A percentile compares a stretch with the other conserved stretches of the same genome.
Conservation (phyloP, 257 asterid species). For the Solanum pinnatisectum region DNA sequence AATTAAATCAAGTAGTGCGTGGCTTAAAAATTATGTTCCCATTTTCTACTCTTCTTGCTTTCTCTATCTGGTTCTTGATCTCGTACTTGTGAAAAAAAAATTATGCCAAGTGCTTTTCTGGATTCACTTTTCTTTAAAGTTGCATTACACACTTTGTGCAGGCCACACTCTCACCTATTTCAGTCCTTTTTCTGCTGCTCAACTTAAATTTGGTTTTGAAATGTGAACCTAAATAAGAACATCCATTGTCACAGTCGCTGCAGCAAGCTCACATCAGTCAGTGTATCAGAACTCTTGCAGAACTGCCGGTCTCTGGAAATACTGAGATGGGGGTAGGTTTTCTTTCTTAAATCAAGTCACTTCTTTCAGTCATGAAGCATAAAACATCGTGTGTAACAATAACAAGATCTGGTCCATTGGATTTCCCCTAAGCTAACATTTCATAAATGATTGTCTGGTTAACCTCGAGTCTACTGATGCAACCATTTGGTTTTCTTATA, state of each 20-base stretch:
- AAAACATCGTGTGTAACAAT: background rate
- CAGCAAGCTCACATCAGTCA: conserved; percentile 54
- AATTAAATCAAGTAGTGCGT: background rate
- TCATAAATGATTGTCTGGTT: background rate
- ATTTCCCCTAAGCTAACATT: background rate
- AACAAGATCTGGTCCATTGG: background rate
- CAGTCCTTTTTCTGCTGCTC: background rate
- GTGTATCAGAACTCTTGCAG: conserved; percentile 67
- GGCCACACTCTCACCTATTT: background rate
- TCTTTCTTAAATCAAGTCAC: conserved; percentile 1
- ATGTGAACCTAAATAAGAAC: background rate
- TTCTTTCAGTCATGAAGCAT: background rate
- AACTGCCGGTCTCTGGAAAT: conserved; percentile 58
- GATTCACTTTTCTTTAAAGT: background rate
- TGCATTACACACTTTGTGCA: background rate
- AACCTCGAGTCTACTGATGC: background rate
- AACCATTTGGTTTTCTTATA: background rate
- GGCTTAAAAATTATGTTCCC: background rate
- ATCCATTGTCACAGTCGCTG: conserved; percentile 45
- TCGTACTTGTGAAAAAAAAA: background rate
- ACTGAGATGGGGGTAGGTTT: conserved; percentile 92
- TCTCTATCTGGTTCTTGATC: background rate
- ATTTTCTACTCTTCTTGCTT: background rate
- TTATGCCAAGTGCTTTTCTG: background rate
- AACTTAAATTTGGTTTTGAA: conserved; percentile 3